Evolutionary conservation across 768 basidiomycete genomes (phyloP).

Genomic region (Polyporus arcularius): DNA sequence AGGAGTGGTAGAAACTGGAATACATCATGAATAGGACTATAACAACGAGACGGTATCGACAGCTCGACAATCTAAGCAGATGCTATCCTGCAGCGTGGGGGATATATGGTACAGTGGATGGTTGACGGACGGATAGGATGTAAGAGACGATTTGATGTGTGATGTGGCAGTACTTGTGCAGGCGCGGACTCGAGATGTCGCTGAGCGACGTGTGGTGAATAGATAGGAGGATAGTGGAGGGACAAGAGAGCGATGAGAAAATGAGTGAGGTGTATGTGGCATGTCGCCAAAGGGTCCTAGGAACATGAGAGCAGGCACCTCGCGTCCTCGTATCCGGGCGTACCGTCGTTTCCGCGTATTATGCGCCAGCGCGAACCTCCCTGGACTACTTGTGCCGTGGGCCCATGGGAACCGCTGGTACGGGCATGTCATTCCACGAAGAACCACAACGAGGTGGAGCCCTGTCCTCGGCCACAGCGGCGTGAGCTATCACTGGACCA

Average conservation of each 20-base stretch:
- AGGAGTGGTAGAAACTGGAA: background rate
- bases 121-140: background rate
- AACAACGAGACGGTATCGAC: background rate
- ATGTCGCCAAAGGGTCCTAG: background rate
- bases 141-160: background rate
- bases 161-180: conserved; percentile 4
- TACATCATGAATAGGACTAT: background rate
- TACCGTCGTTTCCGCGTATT: background rate
- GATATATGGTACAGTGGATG: background rate
- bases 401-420: background rate
- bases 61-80: background rate
- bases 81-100: background rate
- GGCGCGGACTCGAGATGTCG: background rate
- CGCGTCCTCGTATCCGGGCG: conserved; percentile 9
- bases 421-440: background rate
- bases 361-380: background rate
- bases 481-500: conserved; percentile 5
- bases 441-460: background rate
- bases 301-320: background rate
- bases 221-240: background rate
- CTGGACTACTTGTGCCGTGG: background rate
- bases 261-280: background rate
- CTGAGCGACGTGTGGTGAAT: background rate
- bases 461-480: background rate
- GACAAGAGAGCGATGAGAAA: background rate